Evolutionary conservation across 345 rosid species (phyloP), one percentile per base, ranked within the genome.

Genomic region (Capsella bursapastoris): DNA sequence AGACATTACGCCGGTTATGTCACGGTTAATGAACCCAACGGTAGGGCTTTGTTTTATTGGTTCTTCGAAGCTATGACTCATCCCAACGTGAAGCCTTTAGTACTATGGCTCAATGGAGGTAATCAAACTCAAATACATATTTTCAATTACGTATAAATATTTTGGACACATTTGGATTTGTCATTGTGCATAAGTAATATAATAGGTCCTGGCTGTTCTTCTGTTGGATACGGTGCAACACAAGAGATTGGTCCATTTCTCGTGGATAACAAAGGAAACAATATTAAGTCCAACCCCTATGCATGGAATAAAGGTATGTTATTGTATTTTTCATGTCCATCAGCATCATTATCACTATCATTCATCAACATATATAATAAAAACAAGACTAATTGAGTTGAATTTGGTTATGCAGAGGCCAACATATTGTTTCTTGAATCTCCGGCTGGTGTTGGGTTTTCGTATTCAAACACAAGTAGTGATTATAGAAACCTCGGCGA

Each of bases 191-290:
- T 44, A 58, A 49, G 44, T 60, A 82, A 83, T 22, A 22, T 73
- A 84, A 34, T 51, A 95, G 99, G 99, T 74, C 99, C 99, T 70
- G 97, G 98, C 53, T 95, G 98, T 83, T 95, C 99, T 74, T 95
- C 99, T 78, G 96, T 95, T 80, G 99, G 97, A 78, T 90, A 95
- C 70, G 99, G 99, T 44, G 99, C 97, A 83, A 87, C 99, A 75
- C 96, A 95, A 84, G 98, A 95, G 83, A 95, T 95, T 79, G 99
- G 99, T 49, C 99, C 97, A 28, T 95, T 96, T 71, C 85, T 93
- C 76, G 84, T 92, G n/a, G 93, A 87, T 86, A 71, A 73, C 53
- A 81, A 83, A 47, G 97, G 89, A 3, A 82, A 78, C 47, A 90
- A 87, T 50, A 75, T 95, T 77, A 84, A 82, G 73, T 84, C 72